Conservation (phyloP, 23 red algal genomes). For the Gracilaria domingensis region DNA sequence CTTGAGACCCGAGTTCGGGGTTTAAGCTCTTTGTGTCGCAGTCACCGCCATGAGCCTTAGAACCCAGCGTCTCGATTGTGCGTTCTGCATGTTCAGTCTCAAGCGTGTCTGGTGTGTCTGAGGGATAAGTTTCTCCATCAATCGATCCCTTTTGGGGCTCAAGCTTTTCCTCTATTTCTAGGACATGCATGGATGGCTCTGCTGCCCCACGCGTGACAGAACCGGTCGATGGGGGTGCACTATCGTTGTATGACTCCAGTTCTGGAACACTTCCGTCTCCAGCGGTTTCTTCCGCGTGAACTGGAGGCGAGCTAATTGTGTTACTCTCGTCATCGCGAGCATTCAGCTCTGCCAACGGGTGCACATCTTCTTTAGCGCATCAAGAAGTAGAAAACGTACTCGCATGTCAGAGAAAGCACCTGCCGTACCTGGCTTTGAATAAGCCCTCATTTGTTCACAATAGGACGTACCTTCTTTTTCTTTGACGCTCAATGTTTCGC, state of each 20-base stretch:
- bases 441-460: not conserved
- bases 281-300: not conserved
- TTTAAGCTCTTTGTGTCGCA: not conserved
- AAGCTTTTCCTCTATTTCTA: not conserved
- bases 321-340: not conserved
- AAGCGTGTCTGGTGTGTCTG: not conserved
- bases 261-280: not conserved
- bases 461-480: constrained; percentile 5
- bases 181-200: not conserved
- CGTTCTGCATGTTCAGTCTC: not conserved
- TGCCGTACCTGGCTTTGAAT: not conserved
- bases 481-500: not conserved
- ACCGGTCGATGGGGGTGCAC: not conserved
- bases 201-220: not conserved
- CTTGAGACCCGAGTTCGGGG: not conserved
- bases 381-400: not conserved
- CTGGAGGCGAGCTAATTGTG: not conserved
- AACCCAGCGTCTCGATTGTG: not conserved
- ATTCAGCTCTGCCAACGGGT: not conserved
- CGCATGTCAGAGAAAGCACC: not conserved
- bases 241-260: not conserved
- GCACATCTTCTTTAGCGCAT: not conserved
- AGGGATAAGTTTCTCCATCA: not conserved
- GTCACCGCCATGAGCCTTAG: not conserved
- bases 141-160: not conserved